Evolutionary conservation across 2,329 filamentous ascomycete genomes (phyloP), one percentile per base, ranked within the genome.

Genomic region (Colletotrichum siamense): DNA sequence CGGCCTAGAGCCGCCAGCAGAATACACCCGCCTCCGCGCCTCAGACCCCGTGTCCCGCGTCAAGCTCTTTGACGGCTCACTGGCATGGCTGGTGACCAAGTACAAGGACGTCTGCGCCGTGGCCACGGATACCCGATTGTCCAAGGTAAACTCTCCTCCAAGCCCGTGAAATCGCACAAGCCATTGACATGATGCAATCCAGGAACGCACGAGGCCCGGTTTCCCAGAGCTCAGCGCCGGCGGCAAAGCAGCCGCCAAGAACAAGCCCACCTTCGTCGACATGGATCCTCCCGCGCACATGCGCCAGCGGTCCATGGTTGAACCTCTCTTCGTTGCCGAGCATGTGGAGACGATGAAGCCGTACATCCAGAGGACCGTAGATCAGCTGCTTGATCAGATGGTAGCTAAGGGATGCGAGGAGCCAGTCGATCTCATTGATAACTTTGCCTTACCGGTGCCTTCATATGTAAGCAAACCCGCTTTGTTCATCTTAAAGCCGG

Each of bases 221-320:
- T 89, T 89, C 69, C 88, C 88, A 0, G 88, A 89, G 76, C 83
- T 89, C 67, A 85, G 82, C 68, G 83, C 86, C 12, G 86, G 88
- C 15, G 88, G 87, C 9, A 89, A 87, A 76, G 81, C 83, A 49
- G 88, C 88, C 9, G 87, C 85, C n/a, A 87, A 88, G 77, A 86
- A 85, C 49, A 87, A 85, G 71, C 86, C 88, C 1, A 89, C 87
- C 0, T 89, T 89, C 78, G 88, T 89, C 7, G 87, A 89, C 78
- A 89, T 89, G 86, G 87, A 89, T 75, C 80, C 86, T 6, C 88
- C 88, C 0, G 83, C 85, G 4, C 88, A 90, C 73, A 88, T 86
- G 84, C 79, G 82, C 16, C 87, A 89, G 74, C 84, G 87, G 72
- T 79, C 84, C 68, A 89, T 89, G 87, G 85, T 89, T 0, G 86